A percentile compares a stretch with the other conserved stretches of the same genome.
phyloP scores from a whole-genome alignment of 164 flowering plant species.

The Chimonanthus salicifolius region DNA sequence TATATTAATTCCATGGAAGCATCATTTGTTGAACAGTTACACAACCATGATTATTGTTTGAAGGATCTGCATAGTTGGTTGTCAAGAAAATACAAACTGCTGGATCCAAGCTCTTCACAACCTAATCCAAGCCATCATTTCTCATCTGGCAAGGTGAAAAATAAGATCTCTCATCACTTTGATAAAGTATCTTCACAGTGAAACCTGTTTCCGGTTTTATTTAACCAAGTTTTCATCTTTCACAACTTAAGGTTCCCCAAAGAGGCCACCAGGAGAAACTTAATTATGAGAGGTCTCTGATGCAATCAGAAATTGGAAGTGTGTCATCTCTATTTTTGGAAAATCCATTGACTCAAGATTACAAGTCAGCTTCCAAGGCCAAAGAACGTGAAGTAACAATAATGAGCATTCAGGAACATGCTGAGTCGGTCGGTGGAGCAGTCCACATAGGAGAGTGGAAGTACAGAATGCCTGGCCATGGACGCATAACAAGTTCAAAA shows the following conservation, averaged over 20 bases:
- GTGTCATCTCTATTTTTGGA: constrained; percentile 14
- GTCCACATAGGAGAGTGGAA: constrained; percentile 12
- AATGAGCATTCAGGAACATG: constrained; percentile 12
- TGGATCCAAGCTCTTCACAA: constrained; percentile 19
- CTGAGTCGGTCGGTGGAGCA: constrained; percentile 8
- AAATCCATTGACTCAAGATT: constrained; percentile 61
- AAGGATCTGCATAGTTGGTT: constrained; percentile 23
- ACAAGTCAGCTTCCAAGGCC: constrained; percentile 17
- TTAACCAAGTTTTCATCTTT: background rate
- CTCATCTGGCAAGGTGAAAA: constrained; percentile 53
- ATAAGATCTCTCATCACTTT: background rate
- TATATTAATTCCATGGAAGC: constrained; percentile 83
- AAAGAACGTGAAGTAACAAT: constrained; percentile 14
- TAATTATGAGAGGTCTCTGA: constrained; percentile 32
- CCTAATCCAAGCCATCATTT: constrained; percentile 3
- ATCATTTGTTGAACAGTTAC: constrained; percentile 60
- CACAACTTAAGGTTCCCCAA: constrained; percentile 60
- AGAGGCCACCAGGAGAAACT: constrained; percentile 53
- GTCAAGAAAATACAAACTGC: constrained; percentile 17
- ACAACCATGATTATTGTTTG: constrained; percentile 29
- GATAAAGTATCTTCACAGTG: background rate
- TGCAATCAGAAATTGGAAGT: constrained; percentile 11
- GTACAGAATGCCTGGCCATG: constrained; percentile 1
- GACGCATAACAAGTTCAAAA: constrained; percentile 16
- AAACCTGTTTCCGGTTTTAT: background rate